A percentile compares a stretch with the other conserved stretches of the same genome.
Evolutionary conservation across 2,329 filamentous ascomycete species (phyloP).

Genomic region (Talaromyces sp.): DNA sequence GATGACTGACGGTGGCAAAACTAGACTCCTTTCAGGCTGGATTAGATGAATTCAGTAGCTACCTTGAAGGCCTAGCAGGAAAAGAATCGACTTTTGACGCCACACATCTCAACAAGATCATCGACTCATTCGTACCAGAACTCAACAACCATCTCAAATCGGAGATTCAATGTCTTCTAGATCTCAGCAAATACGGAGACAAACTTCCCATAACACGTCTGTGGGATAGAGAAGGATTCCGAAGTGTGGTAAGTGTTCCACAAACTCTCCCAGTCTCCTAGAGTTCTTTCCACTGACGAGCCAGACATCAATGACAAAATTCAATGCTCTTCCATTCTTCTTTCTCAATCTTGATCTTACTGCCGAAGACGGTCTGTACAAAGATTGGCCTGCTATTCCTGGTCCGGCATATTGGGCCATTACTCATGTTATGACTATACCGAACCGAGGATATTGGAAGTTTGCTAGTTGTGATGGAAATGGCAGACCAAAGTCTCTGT

Average conservation of each 20-base stretch:
- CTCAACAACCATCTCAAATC: slow-evolving; percentile 9
- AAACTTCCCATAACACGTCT: slow-evolving; percentile 2
- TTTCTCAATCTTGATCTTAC: slow-evolving; percentile 12
- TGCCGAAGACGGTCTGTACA: slow-evolving; percentile 5
- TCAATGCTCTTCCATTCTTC: slow-evolving; percentile 11
- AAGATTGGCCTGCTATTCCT: slow-evolving; percentile 13
- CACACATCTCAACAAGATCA: slow-evolving; percentile 5
- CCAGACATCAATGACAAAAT: slow-evolving; percentile 11
- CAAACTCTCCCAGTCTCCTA: not conserved
- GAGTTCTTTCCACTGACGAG: not conserved
- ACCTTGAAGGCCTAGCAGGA: slow-evolving; percentile 1
- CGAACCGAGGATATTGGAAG: slow-evolving; percentile 7
- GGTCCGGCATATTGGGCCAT: slow-evolving; percentile 3
- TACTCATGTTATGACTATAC: slow-evolving; percentile 2
- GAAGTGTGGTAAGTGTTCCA: slow-evolving; percentile 9
- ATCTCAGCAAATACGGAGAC: slow-evolving; percentile 1
- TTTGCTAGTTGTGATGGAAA: slow-evolving; percentile 14
- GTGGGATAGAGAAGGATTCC: slow-evolving; percentile 8
- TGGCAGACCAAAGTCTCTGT: slow-evolving; percentile 7
- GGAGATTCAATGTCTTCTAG: not conserved
- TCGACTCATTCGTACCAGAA: slow-evolving; percentile 8
- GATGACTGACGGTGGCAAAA: not conserved
- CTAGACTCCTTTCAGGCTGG: slow-evolving; percentile 3
- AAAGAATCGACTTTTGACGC: slow-evolving; percentile 5
- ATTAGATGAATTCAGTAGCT: not conserved